Conservation (phyloP, 495 filamentous ascomycete genomes). For the Recurvomyces mirabilis region DNA sequence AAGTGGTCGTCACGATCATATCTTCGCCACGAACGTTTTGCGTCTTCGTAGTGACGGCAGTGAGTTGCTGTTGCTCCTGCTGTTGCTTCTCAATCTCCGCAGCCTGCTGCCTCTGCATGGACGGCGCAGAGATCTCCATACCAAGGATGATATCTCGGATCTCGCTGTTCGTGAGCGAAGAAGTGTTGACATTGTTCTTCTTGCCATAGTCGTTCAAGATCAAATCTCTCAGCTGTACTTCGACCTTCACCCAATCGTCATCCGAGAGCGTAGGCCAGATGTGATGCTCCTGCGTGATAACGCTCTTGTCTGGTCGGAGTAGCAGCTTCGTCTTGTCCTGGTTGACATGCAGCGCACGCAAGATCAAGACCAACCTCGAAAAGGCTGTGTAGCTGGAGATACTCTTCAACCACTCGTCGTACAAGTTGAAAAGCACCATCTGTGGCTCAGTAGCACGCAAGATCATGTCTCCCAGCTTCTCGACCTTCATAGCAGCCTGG, state of each 20-base stretch:
- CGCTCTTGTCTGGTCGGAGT: conserved; percentile 92
- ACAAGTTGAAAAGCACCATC: conserved; percentile 99
- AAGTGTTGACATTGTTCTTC: conserved; percentile 99
- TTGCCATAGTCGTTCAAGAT: conserved; percentile 98
- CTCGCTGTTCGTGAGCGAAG: conserved; percentile 89
- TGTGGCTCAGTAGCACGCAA: conserved; percentile 93
- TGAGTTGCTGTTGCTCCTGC: conserved; percentile 90
- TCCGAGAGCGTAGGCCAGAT: conserved; percentile 95
- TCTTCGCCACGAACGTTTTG: conserved; percentile 97
- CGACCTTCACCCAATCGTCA: conserved; percentile 98
- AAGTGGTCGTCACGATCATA: conserved; percentile 95
- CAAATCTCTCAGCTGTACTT: conserved; percentile 87
- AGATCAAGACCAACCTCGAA: conserved; percentile 87
- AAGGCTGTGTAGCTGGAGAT: conserved; percentile 99
- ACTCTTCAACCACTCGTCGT: conserved; percentile 97
- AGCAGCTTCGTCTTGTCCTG: conserved; percentile 97
- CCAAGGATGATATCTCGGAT: conserved; percentile 97
- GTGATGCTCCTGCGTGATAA: conserved; percentile 97
- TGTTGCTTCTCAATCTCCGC: conserved; percentile 99
- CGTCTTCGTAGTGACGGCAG: conserved; percentile 95
- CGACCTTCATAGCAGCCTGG: conserved; percentile 99
- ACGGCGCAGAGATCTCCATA: conserved; percentile 98
- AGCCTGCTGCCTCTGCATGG: conserved; percentile 96
- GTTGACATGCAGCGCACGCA: conserved; percentile 94
- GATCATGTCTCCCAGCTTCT: conserved; percentile 99